Evolutionary conservation across 148 eudicot genomes (phyloP).

Genomic region (Linanthus parryae): DNA sequence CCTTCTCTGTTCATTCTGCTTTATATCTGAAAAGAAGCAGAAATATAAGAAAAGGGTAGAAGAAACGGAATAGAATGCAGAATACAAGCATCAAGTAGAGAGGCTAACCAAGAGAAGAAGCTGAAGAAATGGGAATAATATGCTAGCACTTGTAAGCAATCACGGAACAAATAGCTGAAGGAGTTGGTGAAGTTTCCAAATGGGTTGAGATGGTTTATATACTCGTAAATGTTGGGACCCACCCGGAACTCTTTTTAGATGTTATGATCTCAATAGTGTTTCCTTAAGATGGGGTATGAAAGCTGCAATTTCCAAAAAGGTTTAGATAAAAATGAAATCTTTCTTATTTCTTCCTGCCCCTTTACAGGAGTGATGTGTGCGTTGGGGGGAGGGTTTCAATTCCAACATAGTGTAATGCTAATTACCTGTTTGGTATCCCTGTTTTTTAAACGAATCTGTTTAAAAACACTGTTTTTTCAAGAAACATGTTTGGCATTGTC

Average conservation of each 20-base stretch:
- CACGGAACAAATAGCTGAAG: slow-evolving; percentile 10
- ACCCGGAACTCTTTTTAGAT: no score
- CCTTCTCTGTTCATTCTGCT: slow-evolving; percentile 59
- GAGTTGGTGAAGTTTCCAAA: slow-evolving; percentile 22
- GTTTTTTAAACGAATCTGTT: no score
- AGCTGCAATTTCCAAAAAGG: slow-evolving; percentile 8
- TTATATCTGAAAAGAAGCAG: slow-evolving; percentile 5
- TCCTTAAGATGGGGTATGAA: slow-evolving; percentile 21
- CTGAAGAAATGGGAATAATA: no score
- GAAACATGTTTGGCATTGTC: no score
- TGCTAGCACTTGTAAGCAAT: slow-evolving; percentile 1
- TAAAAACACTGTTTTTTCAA: no score
- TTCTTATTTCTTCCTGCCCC: not conserved
- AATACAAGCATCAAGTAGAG: no score
- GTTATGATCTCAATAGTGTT: slow-evolving; percentile 13
- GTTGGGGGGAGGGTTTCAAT: not conserved
- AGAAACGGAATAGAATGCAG: not conserved
- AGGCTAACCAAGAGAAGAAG: no score
- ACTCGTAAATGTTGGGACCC: slow-evolving; percentile 16
- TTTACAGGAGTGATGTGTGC: slow-evolving; percentile 1
- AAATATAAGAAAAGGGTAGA: not conserved
- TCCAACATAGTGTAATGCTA: no score
- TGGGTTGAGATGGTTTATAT: slow-evolving; percentile 28
- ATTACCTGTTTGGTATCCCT: no score
- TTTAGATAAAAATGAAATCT: slow-evolving; percentile 1